These are phyloP conservation scores for Psilocybe azurescens DNA, from an alignment of 768 basidiomycete species.

Conservation along the genomic window DNA sequence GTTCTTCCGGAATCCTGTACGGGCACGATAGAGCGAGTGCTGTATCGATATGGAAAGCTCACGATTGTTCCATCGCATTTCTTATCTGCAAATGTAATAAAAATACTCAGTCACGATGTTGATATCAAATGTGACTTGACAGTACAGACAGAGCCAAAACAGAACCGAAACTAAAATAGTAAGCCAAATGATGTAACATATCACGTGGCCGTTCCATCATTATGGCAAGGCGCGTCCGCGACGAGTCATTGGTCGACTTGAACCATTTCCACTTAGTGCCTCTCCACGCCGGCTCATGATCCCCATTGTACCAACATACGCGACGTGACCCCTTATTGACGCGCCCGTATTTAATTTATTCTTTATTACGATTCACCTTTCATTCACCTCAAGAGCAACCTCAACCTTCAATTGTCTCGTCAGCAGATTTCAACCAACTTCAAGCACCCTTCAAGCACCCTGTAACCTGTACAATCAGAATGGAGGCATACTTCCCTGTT, in stretches of 20 bases:
- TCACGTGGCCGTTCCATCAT: neutral
- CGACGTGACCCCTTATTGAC: neutral
- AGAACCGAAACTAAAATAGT: neutral
- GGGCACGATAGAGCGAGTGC: conserved; percentile 23
- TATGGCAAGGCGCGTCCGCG: no score
- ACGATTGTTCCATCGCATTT: conserved; percentile 29
- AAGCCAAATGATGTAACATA: neutral
- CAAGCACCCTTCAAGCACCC: neutral
- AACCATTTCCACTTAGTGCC: neutral
- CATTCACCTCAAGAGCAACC: neutral
- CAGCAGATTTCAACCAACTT: neutral
- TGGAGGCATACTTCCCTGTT: conserved; percentile 27
- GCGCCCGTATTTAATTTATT: neutral
- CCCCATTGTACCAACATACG: neutral
- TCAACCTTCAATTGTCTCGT: neutral
- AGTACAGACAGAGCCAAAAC: neutral
- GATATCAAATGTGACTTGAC: neutral
- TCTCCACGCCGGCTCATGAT: neutral
- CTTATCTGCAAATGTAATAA: conserved; percentile 20
- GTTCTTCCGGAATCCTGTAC: conserved; percentile 2
- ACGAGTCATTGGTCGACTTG: neutral
- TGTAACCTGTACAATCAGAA: neutral
- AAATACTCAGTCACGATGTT: conserved; percentile 9
- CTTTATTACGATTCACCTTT: neutral
- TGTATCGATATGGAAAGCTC: conserved; percentile 31